Evolutionary conservation across 768 basidiomycete species (phyloP).

Genomic region (Russula brevipes): DNA sequence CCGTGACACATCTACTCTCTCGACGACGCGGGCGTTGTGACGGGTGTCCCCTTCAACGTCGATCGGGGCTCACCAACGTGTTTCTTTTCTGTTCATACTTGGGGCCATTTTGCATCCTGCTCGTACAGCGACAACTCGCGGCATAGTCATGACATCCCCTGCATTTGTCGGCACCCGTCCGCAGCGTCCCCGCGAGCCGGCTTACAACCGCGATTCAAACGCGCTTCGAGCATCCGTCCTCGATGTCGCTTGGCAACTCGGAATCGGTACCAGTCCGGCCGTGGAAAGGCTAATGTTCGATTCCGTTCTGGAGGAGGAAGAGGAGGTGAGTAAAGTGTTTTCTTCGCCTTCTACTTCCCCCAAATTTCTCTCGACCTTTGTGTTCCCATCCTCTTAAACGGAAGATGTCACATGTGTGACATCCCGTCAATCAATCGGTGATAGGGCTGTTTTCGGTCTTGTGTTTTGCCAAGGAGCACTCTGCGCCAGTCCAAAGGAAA

Average conservation of each 20-base stretch:
- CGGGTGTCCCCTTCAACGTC: neutral
- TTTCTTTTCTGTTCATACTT: neutral
- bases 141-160: neutral
- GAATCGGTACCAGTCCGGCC: constrained; percentile 51
- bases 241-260: constrained; percentile 65
- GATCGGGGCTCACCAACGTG: neutral
- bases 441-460: neutral
- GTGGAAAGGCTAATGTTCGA: constrained; percentile 73
- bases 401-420: constrained; percentile 1
- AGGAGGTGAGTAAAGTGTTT: constrained; percentile 32
- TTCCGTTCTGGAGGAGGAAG: constrained; percentile 48
- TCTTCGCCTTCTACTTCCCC: neutral
- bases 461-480: neutral
- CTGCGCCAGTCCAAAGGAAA: neutral
- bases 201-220: constrained; percentile 45
- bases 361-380: neutral
- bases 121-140: neutral
- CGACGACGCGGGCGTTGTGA: constrained; percentile 16
- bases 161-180: constrained; percentile 6
- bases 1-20: neutral
- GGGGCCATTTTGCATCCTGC: neutral
- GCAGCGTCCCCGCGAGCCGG: neutral
- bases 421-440: neutral
- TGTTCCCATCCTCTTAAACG: neutral
- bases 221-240: constrained; percentile 67